These are phyloP conservation scores for Exophiala spinifera DNA, from an alignment of 2,329 filamentous ascomycete species.

Conservation along the genomic window DNA sequence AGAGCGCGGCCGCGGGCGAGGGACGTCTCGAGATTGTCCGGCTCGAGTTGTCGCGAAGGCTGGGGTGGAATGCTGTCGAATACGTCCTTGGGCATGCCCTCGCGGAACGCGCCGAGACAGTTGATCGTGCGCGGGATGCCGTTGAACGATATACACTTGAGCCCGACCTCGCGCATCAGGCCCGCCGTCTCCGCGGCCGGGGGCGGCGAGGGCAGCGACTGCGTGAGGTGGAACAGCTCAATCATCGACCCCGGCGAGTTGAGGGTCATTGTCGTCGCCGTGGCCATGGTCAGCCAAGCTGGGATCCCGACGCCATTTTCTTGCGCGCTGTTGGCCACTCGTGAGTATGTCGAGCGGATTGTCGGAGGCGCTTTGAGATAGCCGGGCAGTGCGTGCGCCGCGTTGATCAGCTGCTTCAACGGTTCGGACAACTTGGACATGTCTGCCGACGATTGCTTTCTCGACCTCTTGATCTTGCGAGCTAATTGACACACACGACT, in stretches of 20 bases:
- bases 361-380: conserved; percentile 62
- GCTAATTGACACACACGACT: no score
- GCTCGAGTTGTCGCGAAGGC: conserved; percentile 54
- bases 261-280: conserved; percentile 79
- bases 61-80: conserved; percentile 52
- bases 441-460: conserved; percentile 9
- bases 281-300: conserved; percentile 69
- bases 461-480: conserved; percentile 2
- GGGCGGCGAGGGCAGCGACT: conserved; percentile 38
- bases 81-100: conserved; percentile 58
- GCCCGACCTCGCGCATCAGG: conserved; percentile 44
- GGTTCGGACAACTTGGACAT: conserved; percentile 72
- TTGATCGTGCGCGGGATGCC: conserved; percentile 78
- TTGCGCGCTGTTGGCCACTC: conserved; percentile 61
- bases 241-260: conserved; percentile 70
- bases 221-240: conserved; percentile 58
- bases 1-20: conserved; percentile 60
- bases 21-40: conserved; percentile 54
- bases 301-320: conserved; percentile 60
- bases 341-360: conserved; percentile 62
- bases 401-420: conserved; percentile 72
- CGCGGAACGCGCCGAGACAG: conserved; percentile 69
- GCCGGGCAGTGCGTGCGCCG: conserved; percentile 63
- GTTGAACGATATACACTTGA: conserved; percentile 49
- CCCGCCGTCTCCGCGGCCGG: conserved; percentile 35